These are phyloP conservation scores for Acacia melanoxylon DNA, from an alignment of 306 rosid genomes.

Conservation along the genomic window DNA sequence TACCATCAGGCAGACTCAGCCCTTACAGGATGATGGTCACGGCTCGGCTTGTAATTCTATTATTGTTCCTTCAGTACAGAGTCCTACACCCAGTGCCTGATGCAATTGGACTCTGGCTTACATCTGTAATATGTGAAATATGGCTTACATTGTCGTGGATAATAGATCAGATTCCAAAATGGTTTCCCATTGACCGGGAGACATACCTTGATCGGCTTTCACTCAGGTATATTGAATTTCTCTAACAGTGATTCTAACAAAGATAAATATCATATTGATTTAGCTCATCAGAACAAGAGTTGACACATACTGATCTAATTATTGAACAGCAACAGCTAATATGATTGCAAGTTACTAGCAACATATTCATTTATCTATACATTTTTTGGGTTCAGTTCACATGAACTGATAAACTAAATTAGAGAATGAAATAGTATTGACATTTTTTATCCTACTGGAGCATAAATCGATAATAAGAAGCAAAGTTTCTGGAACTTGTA, in stretches of 20 bases:
- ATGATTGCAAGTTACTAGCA: conserved; percentile 12
- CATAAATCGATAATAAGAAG: conserved; percentile 5
- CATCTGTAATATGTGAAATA: conserved; percentile 81
- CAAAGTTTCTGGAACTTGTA: conserved; percentile 24
- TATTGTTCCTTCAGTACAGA: conserved; percentile 77
- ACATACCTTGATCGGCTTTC: conserved; percentile 96
- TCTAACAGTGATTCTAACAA: neutral
- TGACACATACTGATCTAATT: neutral
- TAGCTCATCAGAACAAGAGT: conserved; percentile 1
- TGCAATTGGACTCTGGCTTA: conserved; percentile 85
- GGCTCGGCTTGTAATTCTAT: conserved; percentile 62
- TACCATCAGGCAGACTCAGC: conserved; percentile 84
- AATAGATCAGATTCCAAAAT: conserved; percentile 92
- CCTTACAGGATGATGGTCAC: conserved; percentile 92
- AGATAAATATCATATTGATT: conserved; percentile 1
- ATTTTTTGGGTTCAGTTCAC: neutral
- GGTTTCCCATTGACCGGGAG: conserved; percentile 96
- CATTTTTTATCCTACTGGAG: neutral
- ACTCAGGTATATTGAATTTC: conserved; percentile 52
- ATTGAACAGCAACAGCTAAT: neutral
- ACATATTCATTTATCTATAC: neutral
- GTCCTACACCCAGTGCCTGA: conserved; percentile 82
- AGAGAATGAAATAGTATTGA: neutral
- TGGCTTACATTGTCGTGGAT: conserved; percentile 97
- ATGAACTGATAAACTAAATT: neutral